These are phyloP conservation scores for Abrus pulchellus DNA, from an alignment of 306 rosid genomes.

Conservation along the genomic window DNA sequence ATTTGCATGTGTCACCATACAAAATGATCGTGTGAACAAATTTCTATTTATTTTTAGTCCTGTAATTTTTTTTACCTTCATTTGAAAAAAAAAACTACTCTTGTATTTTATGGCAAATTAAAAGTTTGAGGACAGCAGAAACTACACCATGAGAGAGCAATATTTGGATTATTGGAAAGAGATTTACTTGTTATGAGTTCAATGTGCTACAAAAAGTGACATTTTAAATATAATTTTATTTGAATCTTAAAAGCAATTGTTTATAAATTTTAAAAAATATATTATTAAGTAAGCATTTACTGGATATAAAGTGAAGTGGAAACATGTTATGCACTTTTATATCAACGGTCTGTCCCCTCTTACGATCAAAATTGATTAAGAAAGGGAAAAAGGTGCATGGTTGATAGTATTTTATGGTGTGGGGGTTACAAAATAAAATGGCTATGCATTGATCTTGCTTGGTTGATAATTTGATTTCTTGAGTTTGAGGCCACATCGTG, in stretches of 20 bases:
- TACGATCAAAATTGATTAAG: constrained; percentile 11
- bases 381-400: background rate
- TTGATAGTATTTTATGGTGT: background rate
- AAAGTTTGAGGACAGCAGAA: background rate
- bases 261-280: background rate
- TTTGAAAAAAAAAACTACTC: background rate
- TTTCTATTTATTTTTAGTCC: background rate
- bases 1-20: no score
- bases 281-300: background rate
- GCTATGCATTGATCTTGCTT: background rate
- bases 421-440: constrained; percentile 11
- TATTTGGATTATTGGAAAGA: background rate
- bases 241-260: background rate
- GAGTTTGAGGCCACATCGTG: background rate
- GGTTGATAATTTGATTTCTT: constrained; percentile 3
- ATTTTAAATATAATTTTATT: background rate
- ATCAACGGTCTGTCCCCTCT: constrained; percentile 22
- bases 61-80: background rate
- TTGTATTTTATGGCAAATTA: background rate
- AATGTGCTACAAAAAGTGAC: background rate
- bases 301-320: constrained; percentile 4
- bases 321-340: background rate
- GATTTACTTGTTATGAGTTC: background rate
- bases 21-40: no score
- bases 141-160: background rate